These are phyloP conservation scores for Angomonas ambiguus DNA, from an alignment of 208 protist genomes.

Conservation along the genomic window DNA sequence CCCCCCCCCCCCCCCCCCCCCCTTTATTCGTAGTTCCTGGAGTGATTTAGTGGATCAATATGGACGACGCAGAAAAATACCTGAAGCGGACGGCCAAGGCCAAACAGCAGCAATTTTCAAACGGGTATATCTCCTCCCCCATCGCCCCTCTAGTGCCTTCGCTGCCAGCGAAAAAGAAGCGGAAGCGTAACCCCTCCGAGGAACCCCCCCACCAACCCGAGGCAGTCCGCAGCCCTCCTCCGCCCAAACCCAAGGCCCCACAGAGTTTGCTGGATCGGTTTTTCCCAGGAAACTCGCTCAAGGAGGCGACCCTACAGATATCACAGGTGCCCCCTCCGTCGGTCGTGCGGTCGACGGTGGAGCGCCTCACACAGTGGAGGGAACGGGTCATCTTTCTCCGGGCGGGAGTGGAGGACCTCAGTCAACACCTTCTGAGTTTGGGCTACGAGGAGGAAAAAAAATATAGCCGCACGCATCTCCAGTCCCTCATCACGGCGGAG, in stretches of 20 bases:
- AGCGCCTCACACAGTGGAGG: slow-evolving; percentile 42
- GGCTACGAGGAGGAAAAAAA: not conserved
- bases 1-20: too few relatives aligned
- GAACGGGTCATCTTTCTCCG: slow-evolving; percentile 59
- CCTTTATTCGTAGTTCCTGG: too few relatives aligned
- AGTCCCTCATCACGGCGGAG: not conserved
- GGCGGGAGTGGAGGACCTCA: slow-evolving; percentile 59
- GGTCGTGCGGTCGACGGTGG: slow-evolving; percentile 40
- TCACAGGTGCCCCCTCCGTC: slow-evolving; percentile 33
- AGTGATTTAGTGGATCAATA: too few relatives aligned
- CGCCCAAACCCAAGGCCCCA: too few relatives aligned
- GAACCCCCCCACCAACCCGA: too few relatives aligned
- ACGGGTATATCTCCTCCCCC: not conserved
- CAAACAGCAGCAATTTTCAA: slow-evolving; percentile 10
- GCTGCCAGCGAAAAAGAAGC: slow-evolving; percentile 22
- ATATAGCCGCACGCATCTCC: not conserved
- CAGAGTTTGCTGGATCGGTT: slow-evolving; percentile 70
- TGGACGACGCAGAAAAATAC: slow-evolving; percentile 27
- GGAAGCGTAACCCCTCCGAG: too few relatives aligned
- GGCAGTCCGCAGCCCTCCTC: too few relatives aligned
- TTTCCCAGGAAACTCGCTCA: slow-evolving; percentile 67
- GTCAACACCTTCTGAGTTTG: slow-evolving; percentile 23
- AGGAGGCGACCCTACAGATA: slow-evolving; percentile 50
- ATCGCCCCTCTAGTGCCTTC: not conserved
- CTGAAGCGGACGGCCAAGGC: slow-evolving; percentile 22